Conservation (phyloP, 352 stramenopile genomes). For the Globisporangium cystogenes region DNA sequence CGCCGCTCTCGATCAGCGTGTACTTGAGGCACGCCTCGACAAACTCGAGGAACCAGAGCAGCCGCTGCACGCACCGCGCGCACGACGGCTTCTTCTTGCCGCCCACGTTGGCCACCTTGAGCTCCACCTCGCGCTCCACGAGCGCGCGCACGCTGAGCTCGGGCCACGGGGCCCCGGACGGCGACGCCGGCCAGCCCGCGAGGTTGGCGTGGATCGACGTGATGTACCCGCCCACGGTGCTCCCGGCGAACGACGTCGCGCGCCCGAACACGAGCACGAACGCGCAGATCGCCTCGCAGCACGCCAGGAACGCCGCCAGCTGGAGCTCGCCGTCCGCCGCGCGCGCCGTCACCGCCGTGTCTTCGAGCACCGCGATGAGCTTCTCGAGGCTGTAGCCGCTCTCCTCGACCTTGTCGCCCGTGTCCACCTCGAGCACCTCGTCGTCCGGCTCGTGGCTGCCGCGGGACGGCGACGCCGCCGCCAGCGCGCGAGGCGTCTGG, state of each 20-base stretch:
- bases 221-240: constrained; percentile 71
- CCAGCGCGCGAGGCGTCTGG: not conserved
- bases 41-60: constrained; percentile 85
- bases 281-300: constrained; percentile 56
- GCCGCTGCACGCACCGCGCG: constrained; percentile 57
- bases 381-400: constrained; percentile 40
- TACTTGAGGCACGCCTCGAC: constrained; percentile 69
- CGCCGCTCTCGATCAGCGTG: constrained; percentile 54
- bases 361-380: constrained; percentile 32
- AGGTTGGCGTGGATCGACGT: constrained; percentile 62
- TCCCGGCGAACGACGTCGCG: constrained; percentile 75
- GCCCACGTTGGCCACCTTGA: constrained; percentile 47
- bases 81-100: constrained; percentile 84
- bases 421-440: constrained; percentile 48
- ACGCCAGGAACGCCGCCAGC: constrained; percentile 40
- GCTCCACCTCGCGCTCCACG: constrained; percentile 58
- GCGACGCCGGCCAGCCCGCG: constrained; percentile 28
- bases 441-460: constrained; percentile 31
- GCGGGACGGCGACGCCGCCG: not conserved
- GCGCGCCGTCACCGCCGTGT: constrained; percentile 23
- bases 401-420: constrained; percentile 33
- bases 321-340: constrained; percentile 31
- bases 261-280: constrained; percentile 78
- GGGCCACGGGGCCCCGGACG: constrained; percentile 31
- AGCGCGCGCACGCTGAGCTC: constrained; percentile 49